Evolutionary conservation across 2,329 filamentous ascomycete species (phyloP).

Genomic region (Fusarium sacchari): DNA sequence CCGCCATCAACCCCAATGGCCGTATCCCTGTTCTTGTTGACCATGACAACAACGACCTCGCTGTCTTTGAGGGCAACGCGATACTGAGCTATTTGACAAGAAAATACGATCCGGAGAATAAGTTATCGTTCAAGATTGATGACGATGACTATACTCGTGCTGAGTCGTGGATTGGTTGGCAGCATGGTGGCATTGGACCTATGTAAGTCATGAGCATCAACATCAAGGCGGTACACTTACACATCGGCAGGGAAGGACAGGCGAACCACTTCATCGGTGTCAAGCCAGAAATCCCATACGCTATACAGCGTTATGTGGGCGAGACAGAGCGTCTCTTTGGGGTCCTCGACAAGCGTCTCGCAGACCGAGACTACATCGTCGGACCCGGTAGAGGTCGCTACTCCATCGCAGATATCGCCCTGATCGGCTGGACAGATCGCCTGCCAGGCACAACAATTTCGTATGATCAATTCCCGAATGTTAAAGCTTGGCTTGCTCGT

Average conservation of each 20-base stretch:
- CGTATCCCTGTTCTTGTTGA: conserved; percentile 73
- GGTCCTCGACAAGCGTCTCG: conserved; percentile 74
- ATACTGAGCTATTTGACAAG: conserved; percentile 79
- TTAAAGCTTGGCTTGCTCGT: conserved; percentile 79
- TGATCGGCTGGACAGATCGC: conserved; percentile 74
- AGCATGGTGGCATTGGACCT: conserved; percentile 79
- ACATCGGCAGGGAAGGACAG: conserved; percentile 71
- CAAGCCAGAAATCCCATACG: conserved; percentile 76
- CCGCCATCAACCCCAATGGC: conserved; percentile 70
- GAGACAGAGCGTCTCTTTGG: conserved; percentile 80
- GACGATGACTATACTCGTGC: conserved; percentile 50
- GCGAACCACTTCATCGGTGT: conserved; percentile 78
- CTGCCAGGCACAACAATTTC: conserved; percentile 55
- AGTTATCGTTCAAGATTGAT: conserved; percentile 52
- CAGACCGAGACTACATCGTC: conserved; percentile 60
- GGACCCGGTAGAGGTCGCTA: conserved; percentile 65
- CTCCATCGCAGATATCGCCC: conserved; percentile 77
- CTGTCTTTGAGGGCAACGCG: conserved; percentile 78
- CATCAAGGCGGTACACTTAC: conserved; percentile 12
- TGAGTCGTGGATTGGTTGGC: conserved; percentile 70
- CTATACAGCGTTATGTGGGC: conserved; percentile 77
- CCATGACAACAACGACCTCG: conserved; percentile 68
- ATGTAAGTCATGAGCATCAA: conserved; percentile 48
- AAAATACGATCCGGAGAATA: conserved; percentile 72
- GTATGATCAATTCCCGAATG: conserved; percentile 70